A percentile compares a stretch with the other conserved stretches of the same genome.
These are phyloP conservation scores for Nitzschia palea DNA, from an alignment of 108 stramenopile genomes.

Conservation along the genomic window DNA sequence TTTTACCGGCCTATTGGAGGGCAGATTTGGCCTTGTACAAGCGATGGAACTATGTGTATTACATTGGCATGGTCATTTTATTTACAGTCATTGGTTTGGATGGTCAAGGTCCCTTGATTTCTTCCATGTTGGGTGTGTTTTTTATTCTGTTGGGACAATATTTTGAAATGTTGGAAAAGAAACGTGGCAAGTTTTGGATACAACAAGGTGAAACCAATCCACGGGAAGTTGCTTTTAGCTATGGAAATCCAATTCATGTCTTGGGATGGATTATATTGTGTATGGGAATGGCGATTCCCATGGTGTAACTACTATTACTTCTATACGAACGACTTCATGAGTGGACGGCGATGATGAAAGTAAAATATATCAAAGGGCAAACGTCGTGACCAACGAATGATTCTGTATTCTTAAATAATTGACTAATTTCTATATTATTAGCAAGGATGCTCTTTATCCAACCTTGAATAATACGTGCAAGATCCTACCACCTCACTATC, in stretches of 20 bases:
- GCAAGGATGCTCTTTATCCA: too few relatives aligned
- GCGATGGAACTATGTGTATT: constrained; percentile 26
- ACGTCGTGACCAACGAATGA: too few relatives aligned
- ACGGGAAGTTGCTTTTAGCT: constrained; percentile 12
- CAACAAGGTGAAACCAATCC: constrained; percentile 5
- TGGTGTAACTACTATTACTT: constrained; percentile 1
- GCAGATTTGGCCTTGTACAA: neutral
- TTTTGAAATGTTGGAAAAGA: constrained; percentile 22
- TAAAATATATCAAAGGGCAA: too few relatives aligned
- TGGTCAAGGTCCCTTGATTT: constrained; percentile 3
- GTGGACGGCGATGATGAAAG: too few relatives aligned
- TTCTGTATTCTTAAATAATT: too few relatives aligned
- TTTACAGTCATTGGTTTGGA: constrained; percentile 13
- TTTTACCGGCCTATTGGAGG: constrained; percentile 28
- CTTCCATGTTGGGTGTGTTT: constrained; percentile 10
- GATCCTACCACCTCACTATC: too few relatives aligned
- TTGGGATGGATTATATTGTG: constrained; percentile 35
- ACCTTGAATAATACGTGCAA: too few relatives aligned
- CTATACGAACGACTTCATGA: too few relatives aligned
- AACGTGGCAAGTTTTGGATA: constrained; percentile 25
- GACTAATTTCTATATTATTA: too few relatives aligned
- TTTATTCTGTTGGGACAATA: constrained; percentile 23
- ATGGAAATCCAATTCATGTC: constrained; percentile 25
- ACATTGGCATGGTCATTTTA: constrained; percentile 2
- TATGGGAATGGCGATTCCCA: constrained; percentile 25